Conservation (phyloP, 2,329 filamentous ascomycete species). For the Sporothrix euskadiensis region DNA sequence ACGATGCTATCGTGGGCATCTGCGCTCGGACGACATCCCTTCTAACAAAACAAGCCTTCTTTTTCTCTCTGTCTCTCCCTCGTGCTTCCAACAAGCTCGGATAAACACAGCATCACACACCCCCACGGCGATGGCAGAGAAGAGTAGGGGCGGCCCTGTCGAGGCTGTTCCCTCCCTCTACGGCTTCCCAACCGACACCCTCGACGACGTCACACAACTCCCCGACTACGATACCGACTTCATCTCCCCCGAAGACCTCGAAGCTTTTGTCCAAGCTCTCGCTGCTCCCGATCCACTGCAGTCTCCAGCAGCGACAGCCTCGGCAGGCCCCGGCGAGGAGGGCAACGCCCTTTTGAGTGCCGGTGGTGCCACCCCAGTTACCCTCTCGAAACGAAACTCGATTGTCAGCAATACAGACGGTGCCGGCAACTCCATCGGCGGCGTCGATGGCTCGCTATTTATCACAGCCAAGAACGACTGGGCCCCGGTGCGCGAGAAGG, state of each 20-base stretch:
- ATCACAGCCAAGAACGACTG: conserved; percentile 95
- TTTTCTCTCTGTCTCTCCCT: neutral
- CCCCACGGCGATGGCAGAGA: conserved; percentile 22
- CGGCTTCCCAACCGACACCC: conserved; percentile 60
- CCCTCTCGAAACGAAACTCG: conserved; percentile 46
- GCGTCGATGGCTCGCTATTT: conserved; percentile 49
- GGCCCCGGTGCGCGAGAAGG: conserved; percentile 78
- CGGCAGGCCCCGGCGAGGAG: conserved; percentile 48
- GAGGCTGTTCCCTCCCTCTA: conserved; percentile 40
- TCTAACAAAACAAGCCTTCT: neutral
- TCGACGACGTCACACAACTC: conserved; percentile 67
- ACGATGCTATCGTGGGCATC: conserved; percentile 4
- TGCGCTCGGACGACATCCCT: neutral
- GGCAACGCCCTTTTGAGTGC: conserved; percentile 35
- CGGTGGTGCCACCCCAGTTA: conserved; percentile 41
- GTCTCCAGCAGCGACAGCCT: conserved; percentile 44
- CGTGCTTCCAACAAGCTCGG: neutral
- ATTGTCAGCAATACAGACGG: conserved; percentile 40
- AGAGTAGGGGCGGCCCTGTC: conserved; percentile 4
- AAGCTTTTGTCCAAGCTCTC: conserved; percentile 77
- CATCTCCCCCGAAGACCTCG: conserved; percentile 68
- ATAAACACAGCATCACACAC: neutral
- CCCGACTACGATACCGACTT: conserved; percentile 84
- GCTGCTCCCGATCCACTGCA: conserved; percentile 76
- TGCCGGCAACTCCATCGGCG: neutral